phyloP scores from a whole-genome alignment of 1,284 basidiomycete species.

The Cryptococcus depauperatus region DNA sequence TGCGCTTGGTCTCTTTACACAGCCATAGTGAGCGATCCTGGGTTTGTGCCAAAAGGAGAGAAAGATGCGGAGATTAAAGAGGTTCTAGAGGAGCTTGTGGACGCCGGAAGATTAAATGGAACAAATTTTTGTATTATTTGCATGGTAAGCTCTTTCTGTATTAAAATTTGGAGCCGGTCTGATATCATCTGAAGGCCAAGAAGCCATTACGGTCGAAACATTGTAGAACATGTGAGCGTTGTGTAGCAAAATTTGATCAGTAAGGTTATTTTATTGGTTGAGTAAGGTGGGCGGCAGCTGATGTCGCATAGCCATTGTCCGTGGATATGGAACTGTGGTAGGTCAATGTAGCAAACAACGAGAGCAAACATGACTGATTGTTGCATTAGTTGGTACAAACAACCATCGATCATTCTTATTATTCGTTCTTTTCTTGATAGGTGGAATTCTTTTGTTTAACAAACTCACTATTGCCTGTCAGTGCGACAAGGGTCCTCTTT shows the following conservation, averaged over 20 bases:
- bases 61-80: constrained; percentile 72
- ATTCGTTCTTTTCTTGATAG: constrained; percentile 75
- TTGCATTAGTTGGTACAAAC: constrained; percentile 70
- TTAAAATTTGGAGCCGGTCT: not conserved
- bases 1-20: constrained; percentile 87
- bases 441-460: constrained; percentile 72
- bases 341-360: no score
- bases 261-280: constrained; percentile 47
- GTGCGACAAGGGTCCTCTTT: constrained; percentile 34
- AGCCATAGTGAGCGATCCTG: constrained; percentile 78
- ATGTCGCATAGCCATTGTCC: constrained; percentile 69
- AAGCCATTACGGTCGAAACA: constrained; percentile 93
- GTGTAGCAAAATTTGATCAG: constrained; percentile 85
- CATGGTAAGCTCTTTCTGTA: constrained; percentile 51
- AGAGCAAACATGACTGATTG: not conserved
- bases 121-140: constrained; percentile 93
- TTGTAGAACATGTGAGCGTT: constrained; percentile 83
- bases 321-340: constrained; percentile 99
- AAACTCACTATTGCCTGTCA: constrained; percentile 71
- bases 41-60: constrained; percentile 70
- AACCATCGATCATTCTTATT: constrained; percentile 93
- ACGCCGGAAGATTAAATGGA: constrained; percentile 79
- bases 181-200: constrained; percentile 52
- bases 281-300: constrained; percentile 1
- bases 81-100: constrained; percentile 79